These are phyloP conservation scores for Eutypa lata DNA, from an alignment of 2,329 filamentous ascomycete species.

Conservation along the genomic window DNA sequence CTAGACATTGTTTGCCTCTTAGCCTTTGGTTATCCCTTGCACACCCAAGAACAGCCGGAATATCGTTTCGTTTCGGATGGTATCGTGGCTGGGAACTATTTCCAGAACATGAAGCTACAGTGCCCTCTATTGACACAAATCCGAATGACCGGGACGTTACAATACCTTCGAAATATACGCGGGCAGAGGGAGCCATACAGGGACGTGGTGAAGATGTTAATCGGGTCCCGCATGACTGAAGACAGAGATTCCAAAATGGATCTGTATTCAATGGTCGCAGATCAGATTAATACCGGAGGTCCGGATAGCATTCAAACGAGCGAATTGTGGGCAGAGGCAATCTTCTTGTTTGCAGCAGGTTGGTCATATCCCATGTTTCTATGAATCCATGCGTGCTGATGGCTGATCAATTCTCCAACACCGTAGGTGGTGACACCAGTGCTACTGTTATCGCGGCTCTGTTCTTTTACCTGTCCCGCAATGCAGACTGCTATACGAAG, in stretches of 20 bases:
- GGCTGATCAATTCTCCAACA: neutral
- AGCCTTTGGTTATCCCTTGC: neutral
- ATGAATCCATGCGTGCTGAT: neutral
- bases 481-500: constrained; percentile 6
- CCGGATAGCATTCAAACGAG: neutral
- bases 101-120: neutral
- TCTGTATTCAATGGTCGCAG: constrained; percentile 1
- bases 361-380: neutral
- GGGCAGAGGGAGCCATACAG: neutral
- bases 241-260: neutral
- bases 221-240: neutral
- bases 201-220: neutral
- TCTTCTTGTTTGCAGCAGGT: constrained; percentile 1
- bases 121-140: neutral
- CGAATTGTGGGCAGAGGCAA: constrained; percentile 1
- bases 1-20: neutral
- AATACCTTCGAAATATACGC: neutral
- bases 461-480: constrained; percentile 15
- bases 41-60: neutral
- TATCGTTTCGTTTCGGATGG: neutral
- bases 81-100: neutral
- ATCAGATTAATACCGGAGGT: neutral
- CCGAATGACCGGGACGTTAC: neutral
- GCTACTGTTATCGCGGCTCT: neutral
- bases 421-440: neutral